phyloP scores from a whole-genome alignment of 176 grass and related monocot species.

The Carex littledalei region DNA sequence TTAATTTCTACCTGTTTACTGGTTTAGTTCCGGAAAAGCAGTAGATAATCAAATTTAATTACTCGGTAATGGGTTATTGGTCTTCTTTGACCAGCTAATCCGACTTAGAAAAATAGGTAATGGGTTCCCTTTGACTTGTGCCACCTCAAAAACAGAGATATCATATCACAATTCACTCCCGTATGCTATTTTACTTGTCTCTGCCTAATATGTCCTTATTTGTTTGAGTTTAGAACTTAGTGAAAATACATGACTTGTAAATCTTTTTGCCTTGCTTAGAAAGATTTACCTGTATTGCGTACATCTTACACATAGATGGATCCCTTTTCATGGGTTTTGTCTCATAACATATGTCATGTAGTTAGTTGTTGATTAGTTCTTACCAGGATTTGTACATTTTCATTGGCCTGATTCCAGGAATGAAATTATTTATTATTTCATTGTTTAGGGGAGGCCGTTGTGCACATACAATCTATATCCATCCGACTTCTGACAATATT shows the following conservation, averaged over 20 bases:
- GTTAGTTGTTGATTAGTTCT: neutral
- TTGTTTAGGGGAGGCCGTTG: neutral
- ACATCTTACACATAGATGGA: neutral
- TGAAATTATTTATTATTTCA: neutral
- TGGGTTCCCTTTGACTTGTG: neutral
- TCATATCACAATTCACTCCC: neutral
- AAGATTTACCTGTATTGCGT: constrained; percentile 8
- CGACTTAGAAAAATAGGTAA: neutral
- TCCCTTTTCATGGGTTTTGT: constrained; percentile 15
- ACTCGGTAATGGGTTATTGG: neutral
- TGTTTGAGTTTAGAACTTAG: neutral
- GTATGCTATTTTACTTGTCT: neutral
- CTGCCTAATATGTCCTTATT: constrained; percentile 2
- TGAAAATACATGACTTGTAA: neutral
- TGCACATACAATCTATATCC: neutral
- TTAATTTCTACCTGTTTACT: constrained; percentile 11
- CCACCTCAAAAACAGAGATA: neutral
- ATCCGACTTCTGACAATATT: neutral
- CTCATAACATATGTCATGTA: constrained; percentile 13
- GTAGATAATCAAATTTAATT: constrained; percentile 3
- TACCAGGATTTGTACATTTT: neutral
- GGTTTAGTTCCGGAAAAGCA: neutral
- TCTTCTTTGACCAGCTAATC: constrained; percentile 4
- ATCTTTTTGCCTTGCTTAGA: neutral
- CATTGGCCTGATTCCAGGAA: constrained; percentile 4